Base-by-base conservation (phyloP, 2,329 filamentous ascomycete species). In the Dactylellina haptotyla region DNA sequence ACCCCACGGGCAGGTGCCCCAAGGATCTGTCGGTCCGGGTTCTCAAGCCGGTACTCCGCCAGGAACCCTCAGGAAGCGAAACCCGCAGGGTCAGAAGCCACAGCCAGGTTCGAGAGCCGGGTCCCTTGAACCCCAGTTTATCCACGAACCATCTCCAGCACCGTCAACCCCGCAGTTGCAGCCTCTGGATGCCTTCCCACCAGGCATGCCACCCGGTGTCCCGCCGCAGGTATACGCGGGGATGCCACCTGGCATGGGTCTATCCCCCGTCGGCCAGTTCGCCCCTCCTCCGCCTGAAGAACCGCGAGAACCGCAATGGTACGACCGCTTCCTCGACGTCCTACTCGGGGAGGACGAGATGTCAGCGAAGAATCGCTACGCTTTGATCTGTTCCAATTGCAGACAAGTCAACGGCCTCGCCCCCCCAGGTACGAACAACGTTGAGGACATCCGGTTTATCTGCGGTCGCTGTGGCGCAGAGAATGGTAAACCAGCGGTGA, bases 271-370 rank as follows among this genome's bases (percentile, higher is more conserved):
- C 56, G 51, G 53, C 56, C 75, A 64, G 25, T 75, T 77, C 3
- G 61, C 74, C 54, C 75, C 76, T 41, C 78, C 78, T 34, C 76
- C 79, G 1, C 78, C 78, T n/a, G 70, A 75, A 64, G 76, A 77
- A 43, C 70, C 79, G 0, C 78, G n/a, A 77, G 80, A 76, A 6
- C 83, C 88, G 14, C 89, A 90, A 79, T 99, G 95, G 95, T 99
- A 98, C 81, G 95, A 99, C 80, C 88, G 94, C 64, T 88, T 99
- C 59, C 84, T 99, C 66, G 95, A 99, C 79, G 87, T 96, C 0
- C 87, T 99, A 25, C 86, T 99, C 0, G 95, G 95, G 54, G 95
- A 99, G 79, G 95, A 99, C 78, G 95, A 99, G 81, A 96, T 91
- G 3, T 88, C 91, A 10, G 87, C 94, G 1, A 96, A 93, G 83